phyloP scores from a whole-genome alignment of 2,329 filamentous ascomycete genomes.

The Blastomyces gilchristii region DNA sequence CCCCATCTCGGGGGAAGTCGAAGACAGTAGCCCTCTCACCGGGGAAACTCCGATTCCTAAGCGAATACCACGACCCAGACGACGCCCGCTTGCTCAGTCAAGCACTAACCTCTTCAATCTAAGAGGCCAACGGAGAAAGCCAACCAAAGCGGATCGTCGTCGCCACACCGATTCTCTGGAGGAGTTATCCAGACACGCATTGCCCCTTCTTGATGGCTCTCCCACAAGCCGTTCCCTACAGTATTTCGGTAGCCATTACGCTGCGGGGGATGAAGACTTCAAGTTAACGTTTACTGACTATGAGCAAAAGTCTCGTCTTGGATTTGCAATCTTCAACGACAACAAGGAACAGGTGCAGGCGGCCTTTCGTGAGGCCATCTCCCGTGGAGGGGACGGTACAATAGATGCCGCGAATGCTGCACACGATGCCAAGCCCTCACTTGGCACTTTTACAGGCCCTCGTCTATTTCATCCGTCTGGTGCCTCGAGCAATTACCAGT shows the following conservation, averaged over 20 bases:
- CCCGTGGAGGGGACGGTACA: not conserved
- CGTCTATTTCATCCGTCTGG: not conserved
- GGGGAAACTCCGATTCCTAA: constrained; percentile 37
- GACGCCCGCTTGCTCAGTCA: constrained; percentile 21
- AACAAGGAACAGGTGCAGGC: constrained; percentile 7
- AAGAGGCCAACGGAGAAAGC: constrained; percentile 22
- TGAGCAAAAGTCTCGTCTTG: constrained; percentile 22
- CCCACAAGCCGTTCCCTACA: constrained; percentile 15
- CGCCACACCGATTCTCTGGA: constrained; percentile 10
- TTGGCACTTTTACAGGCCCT: constrained; percentile 1
- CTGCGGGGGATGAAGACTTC: constrained; percentile 26
- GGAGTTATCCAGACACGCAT: constrained; percentile 14
- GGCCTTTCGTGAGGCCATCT: not conserved
- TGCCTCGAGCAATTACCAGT: constrained; percentile 10
- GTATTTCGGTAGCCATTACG: constrained; percentile 17
- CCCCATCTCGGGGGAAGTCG: constrained; percentile 40
- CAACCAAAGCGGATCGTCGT: constrained; percentile 16
- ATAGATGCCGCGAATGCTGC: not conserved
- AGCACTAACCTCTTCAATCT: constrained; percentile 26
- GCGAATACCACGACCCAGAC: constrained; percentile 20
- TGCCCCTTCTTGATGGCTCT: constrained; percentile 19
- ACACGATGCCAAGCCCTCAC: not conserved
- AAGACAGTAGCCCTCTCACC: constrained; percentile 35
- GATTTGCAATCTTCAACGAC: constrained; percentile 33
- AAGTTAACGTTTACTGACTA: constrained; percentile 24